These are phyloP conservation scores for Tetratostichococcus sp. DNA, from an alignment of 139 green algal species.

Conservation along the genomic window DNA sequence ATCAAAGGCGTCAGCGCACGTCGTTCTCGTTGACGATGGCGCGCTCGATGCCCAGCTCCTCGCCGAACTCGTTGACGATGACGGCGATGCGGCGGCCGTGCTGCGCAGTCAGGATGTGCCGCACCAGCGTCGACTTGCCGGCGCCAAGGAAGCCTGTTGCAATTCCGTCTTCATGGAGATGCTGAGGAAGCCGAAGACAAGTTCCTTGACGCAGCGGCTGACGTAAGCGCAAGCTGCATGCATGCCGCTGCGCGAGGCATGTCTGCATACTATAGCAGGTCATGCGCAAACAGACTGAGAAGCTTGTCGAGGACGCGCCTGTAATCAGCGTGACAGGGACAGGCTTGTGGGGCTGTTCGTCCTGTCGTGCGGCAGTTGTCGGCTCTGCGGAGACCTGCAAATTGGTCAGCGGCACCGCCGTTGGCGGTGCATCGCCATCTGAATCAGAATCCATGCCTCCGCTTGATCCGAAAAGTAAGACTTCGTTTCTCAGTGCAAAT, in stretches of 20 bases:
- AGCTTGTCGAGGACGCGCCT: slow-evolving; percentile 23
- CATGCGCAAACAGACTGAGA: no score
- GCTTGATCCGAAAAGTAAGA: no score
- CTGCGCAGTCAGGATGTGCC: slow-evolving; percentile 78
- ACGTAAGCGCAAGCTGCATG: no score
- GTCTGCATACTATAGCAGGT: no score
- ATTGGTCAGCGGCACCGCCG: slow-evolving; percentile 3
- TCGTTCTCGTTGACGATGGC: slow-evolving; percentile 64
- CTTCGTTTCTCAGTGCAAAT: no score
- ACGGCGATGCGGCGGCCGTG: slow-evolving; percentile 83
- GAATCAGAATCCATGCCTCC: background rate
- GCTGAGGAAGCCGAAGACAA: background rate
- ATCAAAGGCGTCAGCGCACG: slow-evolving; percentile 15
- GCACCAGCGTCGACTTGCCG: slow-evolving; percentile 87
- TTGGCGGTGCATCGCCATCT: background rate
- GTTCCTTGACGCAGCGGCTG: background rate
- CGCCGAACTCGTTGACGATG: slow-evolving; percentile 89
- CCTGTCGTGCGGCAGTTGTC: no score
- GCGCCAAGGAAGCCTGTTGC: slow-evolving; percentile 46
- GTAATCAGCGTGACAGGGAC: slow-evolving; percentile 69
- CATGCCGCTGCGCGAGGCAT: no score
- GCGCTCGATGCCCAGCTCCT: slow-evolving; percentile 74
- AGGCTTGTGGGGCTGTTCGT: background rate
- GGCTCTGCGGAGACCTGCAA: no score
- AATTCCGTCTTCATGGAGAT: no score